Base-by-base conservation (phyloP, 2,329 filamentous ascomycete species). In the Ophiostoma sp. region DNA sequence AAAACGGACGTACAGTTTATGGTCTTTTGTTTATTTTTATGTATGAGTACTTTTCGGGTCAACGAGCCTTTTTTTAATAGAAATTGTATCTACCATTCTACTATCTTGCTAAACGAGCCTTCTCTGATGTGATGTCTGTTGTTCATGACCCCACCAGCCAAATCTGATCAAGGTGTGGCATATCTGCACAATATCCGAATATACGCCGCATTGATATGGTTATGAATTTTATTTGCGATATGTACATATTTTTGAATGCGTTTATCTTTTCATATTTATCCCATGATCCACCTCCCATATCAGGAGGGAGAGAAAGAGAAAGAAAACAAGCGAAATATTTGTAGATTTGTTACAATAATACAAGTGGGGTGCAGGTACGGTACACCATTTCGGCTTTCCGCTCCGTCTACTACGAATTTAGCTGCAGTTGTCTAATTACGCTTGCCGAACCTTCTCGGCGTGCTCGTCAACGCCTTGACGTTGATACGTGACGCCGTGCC, bases 401-500 rank as follows among this genome's bases (percentile, higher is more conserved):
- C 57, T 52, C 39, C 33, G 31, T 50, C 48, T 71, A 55, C 25
- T 55, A 12, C 22, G 3, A 55, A 17, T 50, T 19, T 17, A 50
- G 45, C 22, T 55, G 22, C 22, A 28, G 50, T 15, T 69, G n/a
- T 50, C n/a, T 57, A 48, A 11, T 8, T 25, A 64, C 66, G 45
- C 50, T 72, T 66, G n/a, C 33, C 39, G 1, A 17, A 0, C 19
- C n/a, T 22, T 25, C 25, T 55, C 8, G 11, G 22, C n/a, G 25
- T 55, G 22, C 15, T 4, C 9, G 48, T 48, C 71, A 71, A 25
- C 22, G 48, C 68, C 9, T 25, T n/a, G 12, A 50, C 61, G 79
- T 98, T 98, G 45, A 92, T 91, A 83, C 96, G 88, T 33, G 92
- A 89, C 36, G 89, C 87, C 48, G 95, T 93, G 75, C 89, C 94